Evolutionary conservation across 2,329 filamentous ascomycete species (phyloP).

Genomic region (Ophiostoma perfectum): DNA sequence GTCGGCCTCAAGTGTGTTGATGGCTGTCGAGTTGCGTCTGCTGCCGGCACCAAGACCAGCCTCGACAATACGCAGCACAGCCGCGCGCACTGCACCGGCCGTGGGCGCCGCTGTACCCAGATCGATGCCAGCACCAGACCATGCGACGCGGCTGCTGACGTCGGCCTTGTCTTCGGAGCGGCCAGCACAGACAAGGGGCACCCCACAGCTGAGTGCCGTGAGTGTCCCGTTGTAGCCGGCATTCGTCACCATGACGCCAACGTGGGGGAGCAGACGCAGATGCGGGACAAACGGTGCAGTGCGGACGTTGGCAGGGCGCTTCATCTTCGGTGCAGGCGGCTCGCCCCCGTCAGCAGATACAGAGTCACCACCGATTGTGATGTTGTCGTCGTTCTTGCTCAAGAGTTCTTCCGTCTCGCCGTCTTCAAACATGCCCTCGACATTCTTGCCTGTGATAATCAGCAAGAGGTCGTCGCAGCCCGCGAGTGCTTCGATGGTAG

Average conservation of each 20-base stretch:
- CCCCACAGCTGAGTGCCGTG: constrained; percentile 26
- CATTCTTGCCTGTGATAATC: constrained; percentile 22
- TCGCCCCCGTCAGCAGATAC: neutral
- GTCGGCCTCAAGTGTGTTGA: neutral
- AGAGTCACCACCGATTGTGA: neutral
- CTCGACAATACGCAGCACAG: constrained; percentile 21
- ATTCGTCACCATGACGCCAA: constrained; percentile 28
- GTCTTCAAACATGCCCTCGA: constrained; percentile 20
- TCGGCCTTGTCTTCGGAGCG: constrained; percentile 28
- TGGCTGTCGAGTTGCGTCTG: neutral
- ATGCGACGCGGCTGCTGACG: constrained; percentile 27
- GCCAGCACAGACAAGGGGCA: constrained; percentile 28
- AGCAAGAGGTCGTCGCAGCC: constrained; percentile 21
- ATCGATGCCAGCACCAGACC: constrained; percentile 28
- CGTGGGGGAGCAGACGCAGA: constrained; percentile 27
- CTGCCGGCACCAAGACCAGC: neutral
- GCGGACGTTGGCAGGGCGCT: constrained; percentile 22
- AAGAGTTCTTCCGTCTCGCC: neutral
- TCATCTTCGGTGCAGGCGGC: neutral
- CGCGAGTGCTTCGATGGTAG: constrained; percentile 25
- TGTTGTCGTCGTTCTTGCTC: neutral
- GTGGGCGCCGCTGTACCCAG: constrained; percentile 24
- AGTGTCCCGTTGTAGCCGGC: constrained; percentile 28
- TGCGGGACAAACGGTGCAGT: constrained; percentile 25
- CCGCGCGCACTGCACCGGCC: constrained; percentile 18